phyloP scores from a whole-genome alignment of 2,329 filamentous ascomycete species.

The Aspergillus candidus region DNA sequence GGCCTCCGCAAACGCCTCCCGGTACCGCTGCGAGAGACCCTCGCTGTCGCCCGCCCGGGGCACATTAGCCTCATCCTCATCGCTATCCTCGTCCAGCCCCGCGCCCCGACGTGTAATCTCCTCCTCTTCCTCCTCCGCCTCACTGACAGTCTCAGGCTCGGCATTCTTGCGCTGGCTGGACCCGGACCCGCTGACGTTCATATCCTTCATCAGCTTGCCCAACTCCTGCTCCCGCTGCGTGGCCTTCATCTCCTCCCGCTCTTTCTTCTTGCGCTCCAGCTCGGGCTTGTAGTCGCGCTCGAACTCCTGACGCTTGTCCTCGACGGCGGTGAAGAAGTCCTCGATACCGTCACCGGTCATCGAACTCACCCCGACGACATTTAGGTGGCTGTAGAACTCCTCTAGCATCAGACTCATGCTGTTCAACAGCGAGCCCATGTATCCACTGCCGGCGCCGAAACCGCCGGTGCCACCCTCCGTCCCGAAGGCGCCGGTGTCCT shows the following conservation, averaged over 20 bases:
- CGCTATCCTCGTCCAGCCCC: constrained; percentile 48
- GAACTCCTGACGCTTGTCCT: constrained; percentile 83
- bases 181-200: constrained; percentile 54
- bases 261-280: constrained; percentile 67
- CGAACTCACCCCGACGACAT: constrained; percentile 85
- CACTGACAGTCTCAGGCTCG: constrained; percentile 42
- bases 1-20: constrained; percentile 61
- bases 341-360: constrained; percentile 89
- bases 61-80: constrained; percentile 53
- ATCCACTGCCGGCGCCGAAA: constrained; percentile 70
- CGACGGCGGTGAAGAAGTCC: constrained; percentile 86
- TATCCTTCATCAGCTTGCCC: constrained; percentile 90
- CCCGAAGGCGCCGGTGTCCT: constrained; percentile 69
- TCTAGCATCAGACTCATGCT: constrained; percentile 97
- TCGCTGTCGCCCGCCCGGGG: constrained; percentile 56
- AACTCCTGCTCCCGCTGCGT: constrained; percentile 71
- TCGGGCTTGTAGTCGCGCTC: constrained; percentile 86
- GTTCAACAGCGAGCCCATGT: constrained; percentile 93
- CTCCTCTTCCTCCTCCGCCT: constrained; percentile 48
- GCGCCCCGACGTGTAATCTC: constrained; percentile 22
- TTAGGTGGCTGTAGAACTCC: constrained; percentile 93
- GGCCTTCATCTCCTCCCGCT: constrained; percentile 70
- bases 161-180: constrained; percentile 20
- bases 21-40: constrained; percentile 68
- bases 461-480: constrained; percentile 58